Conservation (phyloP, 441 rosid species). For the Iberis amara region DNA sequence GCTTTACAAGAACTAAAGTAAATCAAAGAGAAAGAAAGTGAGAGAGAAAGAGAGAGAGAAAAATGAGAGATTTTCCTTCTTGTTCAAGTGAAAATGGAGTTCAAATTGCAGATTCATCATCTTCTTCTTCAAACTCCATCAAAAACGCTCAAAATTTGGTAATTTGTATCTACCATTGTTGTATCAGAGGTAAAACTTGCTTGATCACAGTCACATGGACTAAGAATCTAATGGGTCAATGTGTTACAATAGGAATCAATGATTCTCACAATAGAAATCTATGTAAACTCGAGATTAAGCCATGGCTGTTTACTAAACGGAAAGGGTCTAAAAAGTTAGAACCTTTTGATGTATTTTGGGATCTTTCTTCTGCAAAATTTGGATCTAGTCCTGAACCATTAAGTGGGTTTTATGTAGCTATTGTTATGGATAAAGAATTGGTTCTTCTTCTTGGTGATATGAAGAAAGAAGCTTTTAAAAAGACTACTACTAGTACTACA, state of each 20-base stretch:
- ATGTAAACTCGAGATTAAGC: slow-evolving; percentile 80
- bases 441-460: slow-evolving; percentile 75
- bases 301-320: slow-evolving; percentile 80
- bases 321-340: slow-evolving; percentile 71
- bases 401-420: slow-evolving; percentile 59
- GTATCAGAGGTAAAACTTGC: slow-evolving; percentile 50
- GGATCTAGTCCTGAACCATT: slow-evolving; percentile 81
- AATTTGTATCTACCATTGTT: slow-evolving; percentile 59
- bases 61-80: slow-evolving; percentile 87
- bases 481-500: slow-evolving; percentile 26
- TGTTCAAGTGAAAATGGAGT: slow-evolving; percentile 86
- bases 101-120: slow-evolving; percentile 64
- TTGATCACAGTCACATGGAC: slow-evolving; percentile 73
- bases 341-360: slow-evolving; percentile 71
- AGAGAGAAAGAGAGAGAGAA: slow-evolving; percentile 13
- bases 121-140: slow-evolving; percentile 33
- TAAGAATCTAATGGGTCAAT: slow-evolving; percentile 86
- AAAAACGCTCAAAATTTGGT: slow-evolving; percentile 64
- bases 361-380: slow-evolving; percentile 67
- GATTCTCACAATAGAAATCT: slow-evolving; percentile 62
- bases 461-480: slow-evolving; percentile 70
- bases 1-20: no score
- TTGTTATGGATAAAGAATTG: slow-evolving; percentile 42
- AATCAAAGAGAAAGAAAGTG: no score
- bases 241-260: slow-evolving; percentile 57